phyloP scores from a whole-genome alignment of 2,329 filamentous ascomycete species.

The Chaetomiaceae sp. region DNA sequence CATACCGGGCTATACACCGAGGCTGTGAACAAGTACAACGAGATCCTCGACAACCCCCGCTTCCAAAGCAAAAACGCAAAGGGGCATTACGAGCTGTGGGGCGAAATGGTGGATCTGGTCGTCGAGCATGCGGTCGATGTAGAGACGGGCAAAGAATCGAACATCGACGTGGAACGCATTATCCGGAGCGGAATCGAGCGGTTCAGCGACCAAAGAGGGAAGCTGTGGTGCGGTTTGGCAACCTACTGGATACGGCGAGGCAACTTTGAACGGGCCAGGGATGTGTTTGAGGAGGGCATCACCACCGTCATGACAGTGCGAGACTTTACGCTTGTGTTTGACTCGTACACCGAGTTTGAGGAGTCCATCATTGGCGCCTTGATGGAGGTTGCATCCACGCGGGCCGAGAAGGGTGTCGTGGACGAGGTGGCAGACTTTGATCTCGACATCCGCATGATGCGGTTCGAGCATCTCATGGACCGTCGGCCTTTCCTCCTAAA shows the following conservation, averaged over 20 bases:
- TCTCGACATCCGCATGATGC: conserved; percentile 93
- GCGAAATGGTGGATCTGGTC: conserved; percentile 90
- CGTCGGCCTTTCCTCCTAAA: conserved; percentile 92
- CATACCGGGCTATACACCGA: conserved; percentile 83
- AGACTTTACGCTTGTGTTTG: conserved; percentile 94
- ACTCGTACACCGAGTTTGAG: conserved; percentile 94
- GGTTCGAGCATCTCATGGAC: conserved; percentile 98
- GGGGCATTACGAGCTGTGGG: conserved; percentile 95
- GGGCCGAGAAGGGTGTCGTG: conserved; percentile 71
- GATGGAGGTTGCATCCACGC: conserved; percentile 79
- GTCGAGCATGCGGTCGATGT: conserved; percentile 87
- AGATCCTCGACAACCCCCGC: conserved; percentile 81
- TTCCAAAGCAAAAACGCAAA: conserved; percentile 93
- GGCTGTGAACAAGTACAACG: conserved; percentile 85
- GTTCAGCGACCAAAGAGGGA: conserved; percentile 90
- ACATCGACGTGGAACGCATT: conserved; percentile 87
- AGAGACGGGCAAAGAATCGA: conserved; percentile 71
- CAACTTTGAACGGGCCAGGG: conserved; percentile 86
- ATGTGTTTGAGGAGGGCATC: conserved; percentile 93
- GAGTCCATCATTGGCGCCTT: conserved; percentile 89
- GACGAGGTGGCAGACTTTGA: conserved; percentile 89
- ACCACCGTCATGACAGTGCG: conserved; percentile 98
- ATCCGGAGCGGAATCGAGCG: conserved; percentile 85
- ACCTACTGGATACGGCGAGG: conserved; percentile 95
- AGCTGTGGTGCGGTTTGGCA: conserved; percentile 89